Percentiles rank a stretch among this genome's conserved stretches.
These are phyloP conservation scores for Myxozyma vanderwaltii DNA, from an alignment of 805 yeast genomes.

Conservation along the genomic window DNA sequence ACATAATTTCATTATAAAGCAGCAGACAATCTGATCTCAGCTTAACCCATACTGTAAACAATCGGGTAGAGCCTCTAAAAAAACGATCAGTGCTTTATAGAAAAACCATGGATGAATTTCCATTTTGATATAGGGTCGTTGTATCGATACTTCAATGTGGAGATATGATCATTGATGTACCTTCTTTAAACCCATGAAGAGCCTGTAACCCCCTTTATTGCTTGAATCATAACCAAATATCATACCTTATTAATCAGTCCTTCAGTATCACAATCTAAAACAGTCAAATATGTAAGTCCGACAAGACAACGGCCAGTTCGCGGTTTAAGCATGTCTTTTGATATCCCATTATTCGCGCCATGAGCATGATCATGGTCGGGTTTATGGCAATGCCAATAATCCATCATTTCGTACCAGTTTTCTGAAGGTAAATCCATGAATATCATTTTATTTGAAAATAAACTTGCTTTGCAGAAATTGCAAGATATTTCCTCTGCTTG, in stretches of 20 bases:
- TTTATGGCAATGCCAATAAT: slow-evolving; percentile 93
- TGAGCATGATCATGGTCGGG: slow-evolving; percentile 37
- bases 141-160: slow-evolving; percentile 35
- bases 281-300: slow-evolving; percentile 11
- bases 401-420: slow-evolving; percentile 93
- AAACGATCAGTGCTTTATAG: not conserved
- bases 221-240: not conserved
- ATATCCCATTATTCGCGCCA: not conserved
- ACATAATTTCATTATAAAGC: not conserved
- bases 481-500: slow-evolving; percentile 13
- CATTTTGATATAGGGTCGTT: slow-evolving; percentile 38
- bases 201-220: not conserved
- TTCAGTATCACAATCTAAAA: not conserved
- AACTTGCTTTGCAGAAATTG: slow-evolving; percentile 8
- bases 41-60: slow-evolving; percentile 2
- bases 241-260: not conserved
- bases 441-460: slow-evolving; percentile 30
- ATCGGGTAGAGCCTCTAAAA: not conserved
- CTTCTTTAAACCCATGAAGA: slow-evolving; percentile 27
- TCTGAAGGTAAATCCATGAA: slow-evolving; percentile 79
- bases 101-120: not conserved
- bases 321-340: slow-evolving; percentile 23
- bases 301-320: slow-evolving; percentile 10
- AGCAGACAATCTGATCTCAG: not conserved
- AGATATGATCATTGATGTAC: slow-evolving; percentile 11